Conservation (phyloP, 257 asterid species). For the Primulina huaijiensis region DNA sequence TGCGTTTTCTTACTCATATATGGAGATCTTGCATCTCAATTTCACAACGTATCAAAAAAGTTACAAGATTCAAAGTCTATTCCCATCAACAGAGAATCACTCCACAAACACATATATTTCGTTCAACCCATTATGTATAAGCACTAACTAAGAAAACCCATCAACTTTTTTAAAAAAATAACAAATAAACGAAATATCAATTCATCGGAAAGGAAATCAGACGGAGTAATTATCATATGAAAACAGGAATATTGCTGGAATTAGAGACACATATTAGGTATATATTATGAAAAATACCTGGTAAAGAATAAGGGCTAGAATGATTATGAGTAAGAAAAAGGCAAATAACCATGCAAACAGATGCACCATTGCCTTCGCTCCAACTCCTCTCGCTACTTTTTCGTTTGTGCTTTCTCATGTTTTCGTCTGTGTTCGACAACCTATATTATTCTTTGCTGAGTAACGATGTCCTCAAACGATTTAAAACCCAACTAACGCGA, state of each 20-base stretch:
- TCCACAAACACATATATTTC: slow-evolving; percentile 7
- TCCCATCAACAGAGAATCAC: not conserved
- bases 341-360: slow-evolving; percentile 68
- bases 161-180: not conserved
- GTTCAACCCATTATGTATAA: slow-evolving; percentile 13
- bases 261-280: not conserved
- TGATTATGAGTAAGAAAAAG: slow-evolving; percentile 55
- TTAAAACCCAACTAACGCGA: not conserved
- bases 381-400: not conserved
- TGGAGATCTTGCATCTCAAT: not conserved
- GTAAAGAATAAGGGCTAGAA: slow-evolving; percentile 56
- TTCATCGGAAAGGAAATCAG: not conserved
- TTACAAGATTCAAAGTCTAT: not conserved
- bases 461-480: not conserved
- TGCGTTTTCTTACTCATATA: not conserved
- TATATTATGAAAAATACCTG: slow-evolving; percentile 44
- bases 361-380: slow-evolving; percentile 48
- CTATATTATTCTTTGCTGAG: not conserved
- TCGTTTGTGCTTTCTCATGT: not conserved
- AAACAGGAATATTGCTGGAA: not conserved
- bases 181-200: slow-evolving; percentile 13
- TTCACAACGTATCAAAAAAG: not conserved
- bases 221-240: slow-evolving; percentile 7
- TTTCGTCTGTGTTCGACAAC: not conserved
- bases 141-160: not conserved